A percentile compares a stretch with the other conserved stretches of the same genome.
These are phyloP conservation scores for Crithidia bombi DNA, from an alignment of 208 protist genomes.

Conservation along the genomic window DNA sequence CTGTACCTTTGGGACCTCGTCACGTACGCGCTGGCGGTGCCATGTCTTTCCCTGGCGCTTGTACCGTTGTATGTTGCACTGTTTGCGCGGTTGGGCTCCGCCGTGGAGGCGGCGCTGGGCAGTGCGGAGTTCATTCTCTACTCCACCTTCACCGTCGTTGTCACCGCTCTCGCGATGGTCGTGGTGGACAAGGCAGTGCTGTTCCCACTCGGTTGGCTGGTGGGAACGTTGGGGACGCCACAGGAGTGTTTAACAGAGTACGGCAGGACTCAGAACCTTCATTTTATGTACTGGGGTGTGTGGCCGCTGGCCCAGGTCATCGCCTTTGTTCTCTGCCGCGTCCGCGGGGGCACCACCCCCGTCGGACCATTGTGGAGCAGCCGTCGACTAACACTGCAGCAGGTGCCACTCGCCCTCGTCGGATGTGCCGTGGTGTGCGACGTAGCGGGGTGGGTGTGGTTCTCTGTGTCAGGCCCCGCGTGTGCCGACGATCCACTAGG, in stretches of 20 bases:
- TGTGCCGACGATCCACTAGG: neutral
- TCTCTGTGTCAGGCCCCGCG: neutral
- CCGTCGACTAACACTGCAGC: slow-evolving; percentile 23
- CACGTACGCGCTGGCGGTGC: slow-evolving; percentile 23
- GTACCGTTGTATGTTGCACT: slow-evolving; percentile 19
- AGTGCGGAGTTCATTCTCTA: slow-evolving; percentile 31
- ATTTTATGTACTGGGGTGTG: slow-evolving; percentile 40
- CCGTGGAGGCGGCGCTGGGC: slow-evolving; percentile 39
- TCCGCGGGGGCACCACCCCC: slow-evolving; percentile 5
- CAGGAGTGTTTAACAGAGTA: no score
- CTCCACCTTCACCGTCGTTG: slow-evolving; percentile 25
- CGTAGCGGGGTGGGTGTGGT: neutral
- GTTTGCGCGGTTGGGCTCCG: slow-evolving; percentile 27
- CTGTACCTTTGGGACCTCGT: slow-evolving; percentile 22
- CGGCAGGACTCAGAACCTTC: no score
- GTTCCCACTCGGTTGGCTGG: neutral
- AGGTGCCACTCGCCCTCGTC: slow-evolving; percentile 21
- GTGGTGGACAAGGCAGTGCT: slow-evolving; percentile 23
- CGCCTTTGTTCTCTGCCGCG: slow-evolving; percentile 29
- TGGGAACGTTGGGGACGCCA: no score
- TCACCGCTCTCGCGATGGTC: slow-evolving; percentile 28
- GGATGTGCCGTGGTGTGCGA: slow-evolving; percentile 6
- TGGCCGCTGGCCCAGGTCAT: slow-evolving; percentile 45
- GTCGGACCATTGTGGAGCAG: neutral
- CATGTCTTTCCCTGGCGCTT: slow-evolving; percentile 11